Conservation (phyloP, 2,329 filamentous ascomycete genomes). For the Penicillium concentricum region DNA sequence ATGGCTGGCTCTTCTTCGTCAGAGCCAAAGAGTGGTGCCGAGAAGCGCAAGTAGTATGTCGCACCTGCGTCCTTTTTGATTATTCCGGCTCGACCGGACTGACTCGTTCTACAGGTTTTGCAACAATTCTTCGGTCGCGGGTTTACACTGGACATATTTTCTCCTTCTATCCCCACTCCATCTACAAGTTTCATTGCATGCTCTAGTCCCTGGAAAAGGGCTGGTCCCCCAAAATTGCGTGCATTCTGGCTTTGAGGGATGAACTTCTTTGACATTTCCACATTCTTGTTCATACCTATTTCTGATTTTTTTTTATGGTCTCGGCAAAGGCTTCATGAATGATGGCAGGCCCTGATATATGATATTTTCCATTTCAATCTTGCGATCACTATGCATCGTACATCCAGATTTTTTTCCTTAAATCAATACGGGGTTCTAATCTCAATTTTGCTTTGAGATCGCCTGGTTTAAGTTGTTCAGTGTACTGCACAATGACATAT, state of each 20-base stretch:
- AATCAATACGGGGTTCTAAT: not conserved
- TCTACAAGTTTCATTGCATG: not conserved
- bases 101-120: not conserved
- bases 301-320: not conserved
- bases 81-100: not conserved
- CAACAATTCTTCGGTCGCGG: not conserved
- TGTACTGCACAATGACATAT: not conserved
- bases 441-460: not conserved
- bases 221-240: not conserved
- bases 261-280: not conserved
- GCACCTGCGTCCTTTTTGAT: not conserved
- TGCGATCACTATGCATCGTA: not conserved
- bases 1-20: conserved; percentile 23
- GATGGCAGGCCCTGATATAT: not conserved
- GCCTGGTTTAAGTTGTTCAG: not conserved
- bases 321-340: conserved; percentile 11
- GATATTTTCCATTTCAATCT: not conserved
- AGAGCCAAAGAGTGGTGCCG: conserved; percentile 17
- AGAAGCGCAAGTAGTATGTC: conserved; percentile 29
- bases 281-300: not conserved
- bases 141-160: not conserved
- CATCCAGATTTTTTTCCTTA: not conserved
- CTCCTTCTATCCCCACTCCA: not conserved
- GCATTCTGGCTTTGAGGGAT: not conserved
- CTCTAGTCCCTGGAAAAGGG: not conserved